Base-by-base conservation (phyloP, 2,329 filamentous ascomycete species). In the Epichloe bromicola region DNA sequence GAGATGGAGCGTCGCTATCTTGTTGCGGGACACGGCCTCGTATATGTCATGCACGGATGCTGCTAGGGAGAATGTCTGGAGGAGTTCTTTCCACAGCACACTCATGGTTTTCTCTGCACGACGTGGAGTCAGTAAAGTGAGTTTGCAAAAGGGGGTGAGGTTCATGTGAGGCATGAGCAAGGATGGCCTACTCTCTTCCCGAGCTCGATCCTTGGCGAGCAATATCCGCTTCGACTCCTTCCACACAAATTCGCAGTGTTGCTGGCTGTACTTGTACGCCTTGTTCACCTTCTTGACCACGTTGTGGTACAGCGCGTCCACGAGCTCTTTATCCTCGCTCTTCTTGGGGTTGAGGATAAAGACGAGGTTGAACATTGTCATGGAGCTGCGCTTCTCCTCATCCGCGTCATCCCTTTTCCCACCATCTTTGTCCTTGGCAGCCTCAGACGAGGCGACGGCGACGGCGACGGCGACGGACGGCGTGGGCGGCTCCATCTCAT, bases 321-420 rank as follows among this genome's bases (percentile, higher is more conserved):
- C 79, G 44, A 94, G 61, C 72, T 78, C 74, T 51, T 86, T 85
- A 57, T 85, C 82, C 62, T 95, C 86, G 51, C 90, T 74, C 49
- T 83, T 80, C 47, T 83, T 84, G 3, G 89, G 86, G 57, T 88
- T 85, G 56, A 96, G 72, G 48, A 95, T 86, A 65, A 97, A 97
- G 23, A 97, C 89, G 11, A 96, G 79, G 65, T 96, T 95, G 69
- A 98, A 98, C 91, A 97, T 97, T 55, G 84, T 89, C 86, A 97
- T 90, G 45, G 80, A 79, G 57, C 76, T 80, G 58, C 74, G 73
- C 63, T 86, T 83, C 61, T 80, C 74, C 54, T 84, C 74, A 40
- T 73, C 66, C 53, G 79, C 72, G 34, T 71, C 66, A 51, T 78
- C 67, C 51, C 77, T 75, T 66, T 61, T 67, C 46, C 57, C 62